These are phyloP conservation scores for Elsinoe australis DNA, from an alignment of 2,329 filamentous ascomycete genomes.

Conservation along the genomic window DNA sequence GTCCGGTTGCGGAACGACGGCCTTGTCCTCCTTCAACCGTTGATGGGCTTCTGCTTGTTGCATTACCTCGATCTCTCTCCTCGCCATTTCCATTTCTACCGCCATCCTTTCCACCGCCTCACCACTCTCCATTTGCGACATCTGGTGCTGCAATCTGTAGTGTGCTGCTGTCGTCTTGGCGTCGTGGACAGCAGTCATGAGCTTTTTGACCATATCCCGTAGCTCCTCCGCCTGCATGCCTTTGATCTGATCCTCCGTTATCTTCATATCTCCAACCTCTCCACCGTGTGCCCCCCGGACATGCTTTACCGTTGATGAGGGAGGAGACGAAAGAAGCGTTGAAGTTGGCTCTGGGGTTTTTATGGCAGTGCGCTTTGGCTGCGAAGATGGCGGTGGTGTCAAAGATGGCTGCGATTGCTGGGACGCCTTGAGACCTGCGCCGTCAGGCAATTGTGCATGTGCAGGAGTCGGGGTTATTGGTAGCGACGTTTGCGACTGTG, in stretches of 20 bases:
- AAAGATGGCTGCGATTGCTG: constrained; percentile 37
- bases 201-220: constrained; percentile 45
- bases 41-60: constrained; percentile 64
- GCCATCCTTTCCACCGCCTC: constrained; percentile 79
- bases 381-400: constrained; percentile 58
- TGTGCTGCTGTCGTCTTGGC: constrained; percentile 79
- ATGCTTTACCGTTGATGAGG: constrained; percentile 35
- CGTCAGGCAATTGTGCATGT: constrained; percentile 30
- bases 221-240: constrained; percentile 46
- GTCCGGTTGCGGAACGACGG: constrained; percentile 40
- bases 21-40: constrained; percentile 40
- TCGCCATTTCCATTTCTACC: constrained; percentile 87
- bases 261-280: constrained; percentile 18
- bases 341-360: background rate
- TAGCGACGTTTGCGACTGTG: constrained; percentile 14
- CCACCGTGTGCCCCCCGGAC: background rate
- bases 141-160: constrained; percentile 80
- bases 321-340: constrained; percentile 24
- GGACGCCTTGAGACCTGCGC: constrained; percentile 22
- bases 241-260: constrained; percentile 46
- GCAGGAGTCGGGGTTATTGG: constrained; percentile 27
- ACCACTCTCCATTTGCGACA: constrained; percentile 74
- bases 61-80: constrained; percentile 77
- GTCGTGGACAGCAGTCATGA: constrained; percentile 51
- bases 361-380: constrained; percentile 27